phyloP scores from a whole-genome alignment of 1,284 basidiomycete species.

The Phlebopus sp. region DNA sequence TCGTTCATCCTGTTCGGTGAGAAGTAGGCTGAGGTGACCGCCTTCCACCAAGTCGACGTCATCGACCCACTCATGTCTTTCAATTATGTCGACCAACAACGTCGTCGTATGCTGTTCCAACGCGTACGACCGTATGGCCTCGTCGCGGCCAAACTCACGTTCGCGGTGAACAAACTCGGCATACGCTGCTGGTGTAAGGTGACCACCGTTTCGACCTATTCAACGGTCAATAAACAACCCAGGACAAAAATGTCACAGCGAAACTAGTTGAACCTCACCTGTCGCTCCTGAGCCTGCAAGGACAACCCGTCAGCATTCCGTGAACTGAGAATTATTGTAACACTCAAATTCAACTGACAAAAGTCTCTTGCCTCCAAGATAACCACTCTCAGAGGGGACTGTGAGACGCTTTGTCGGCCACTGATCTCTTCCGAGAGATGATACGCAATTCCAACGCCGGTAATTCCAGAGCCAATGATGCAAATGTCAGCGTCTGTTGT shows the following conservation, averaged over 20 bases:
- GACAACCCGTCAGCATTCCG: constrained; percentile 1
- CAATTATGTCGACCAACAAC: constrained; percentile 50
- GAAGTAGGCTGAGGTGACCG: constrained; percentile 53
- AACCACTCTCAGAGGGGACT: constrained; percentile 43
- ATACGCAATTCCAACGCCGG: constrained; percentile 69
- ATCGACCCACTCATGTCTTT: constrained; percentile 40
- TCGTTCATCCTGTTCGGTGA: constrained; percentile 44
- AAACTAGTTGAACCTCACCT: constrained; percentile 38
- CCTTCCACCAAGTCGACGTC: constrained; percentile 64
- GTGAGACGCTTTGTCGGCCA: constrained; percentile 7
- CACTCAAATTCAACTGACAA: constrained; percentile 46
- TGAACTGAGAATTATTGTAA: constrained; percentile 1
- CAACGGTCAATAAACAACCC: neutral
- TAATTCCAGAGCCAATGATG: constrained; percentile 77
- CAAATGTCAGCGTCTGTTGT: constrained; percentile 63
- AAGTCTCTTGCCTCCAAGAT: constrained; percentile 77
- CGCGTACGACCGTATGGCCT: constrained; percentile 52
- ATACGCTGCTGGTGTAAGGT: constrained; percentile 59
- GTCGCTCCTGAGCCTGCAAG: constrained; percentile 74
- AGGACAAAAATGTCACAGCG: neutral
- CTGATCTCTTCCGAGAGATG: constrained; percentile 51
- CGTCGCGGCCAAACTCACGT: constrained; percentile 44
- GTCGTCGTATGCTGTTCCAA: constrained; percentile 59
- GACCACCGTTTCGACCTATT: constrained; percentile 74
- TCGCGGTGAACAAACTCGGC: constrained; percentile 41